A percentile compares a stretch with the other conserved stretches of the same genome.
These are phyloP conservation scores for Umbelopsis sp. DNA, from an alignment of 192 early-diverging fungal genomes.

Conservation along the genomic window DNA sequence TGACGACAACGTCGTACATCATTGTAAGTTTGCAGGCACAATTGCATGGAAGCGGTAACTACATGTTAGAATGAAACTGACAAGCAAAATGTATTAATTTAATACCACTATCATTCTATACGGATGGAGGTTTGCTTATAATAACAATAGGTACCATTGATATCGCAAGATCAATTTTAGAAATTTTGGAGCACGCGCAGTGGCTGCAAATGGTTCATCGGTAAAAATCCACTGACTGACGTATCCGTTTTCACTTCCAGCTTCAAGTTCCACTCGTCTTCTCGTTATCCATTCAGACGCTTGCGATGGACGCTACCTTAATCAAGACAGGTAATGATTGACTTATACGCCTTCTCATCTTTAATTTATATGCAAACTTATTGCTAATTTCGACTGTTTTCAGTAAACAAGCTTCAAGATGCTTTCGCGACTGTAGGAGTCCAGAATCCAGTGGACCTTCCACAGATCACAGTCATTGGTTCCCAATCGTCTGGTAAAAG, in stretches of 20 bases:
- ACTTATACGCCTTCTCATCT: background rate
- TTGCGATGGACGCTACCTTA: conserved; percentile 51
- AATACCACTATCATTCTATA: too few relatives aligned
- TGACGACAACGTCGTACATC: too few relatives aligned
- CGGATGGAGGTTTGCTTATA: background rate
- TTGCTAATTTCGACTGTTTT: background rate
- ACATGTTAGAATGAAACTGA: background rate
- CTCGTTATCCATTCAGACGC: background rate
- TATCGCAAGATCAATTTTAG: background rate
- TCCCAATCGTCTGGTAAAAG: conserved; percentile 92
- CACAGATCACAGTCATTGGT: conserved; percentile 87
- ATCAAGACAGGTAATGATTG: conserved; percentile 49
- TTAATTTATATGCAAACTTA: background rate
- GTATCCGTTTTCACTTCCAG: conserved; percentile 12
- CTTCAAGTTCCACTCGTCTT: conserved; percentile 17
- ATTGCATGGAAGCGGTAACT: background rate
- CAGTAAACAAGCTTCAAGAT: conserved; percentile 87
- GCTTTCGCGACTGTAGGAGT: conserved; percentile 89
- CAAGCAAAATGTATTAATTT: too few relatives aligned
- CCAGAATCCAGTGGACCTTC: conserved; percentile 86
- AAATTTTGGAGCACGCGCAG: conserved; percentile 1
- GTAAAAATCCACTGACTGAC: background rate
- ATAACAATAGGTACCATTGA: background rate
- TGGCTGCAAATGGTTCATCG: background rate
- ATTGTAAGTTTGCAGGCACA: background rate